phyloP scores from a whole-genome alignment of 495 filamentous ascomycete species.

The Recurvomyces mirabilis region DNA sequence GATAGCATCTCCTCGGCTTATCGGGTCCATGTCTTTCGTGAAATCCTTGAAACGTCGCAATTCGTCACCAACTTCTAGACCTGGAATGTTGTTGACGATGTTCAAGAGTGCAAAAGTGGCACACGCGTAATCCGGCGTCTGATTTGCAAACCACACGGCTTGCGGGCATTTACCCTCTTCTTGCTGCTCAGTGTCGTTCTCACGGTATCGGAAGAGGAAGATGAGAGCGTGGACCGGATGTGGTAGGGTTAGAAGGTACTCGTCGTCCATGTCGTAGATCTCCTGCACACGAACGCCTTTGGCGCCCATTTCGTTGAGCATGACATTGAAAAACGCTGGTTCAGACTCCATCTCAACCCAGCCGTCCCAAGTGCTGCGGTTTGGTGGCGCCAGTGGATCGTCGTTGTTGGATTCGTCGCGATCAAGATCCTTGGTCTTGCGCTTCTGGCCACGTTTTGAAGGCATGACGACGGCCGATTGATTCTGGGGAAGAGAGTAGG shows the following conservation, averaged over 20 bases:
- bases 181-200: conserved; percentile 42
- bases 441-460: conserved; percentile 12
- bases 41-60: conserved; percentile 60
- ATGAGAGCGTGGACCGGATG: conserved; percentile 39
- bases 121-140: conserved; percentile 73
- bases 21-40: conserved; percentile 54
- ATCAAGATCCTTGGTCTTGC: too few species aligned
- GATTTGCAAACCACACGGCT: conserved; percentile 88
- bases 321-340: conserved; percentile 74
- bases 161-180: conserved; percentile 43
- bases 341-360: conserved; percentile 90
- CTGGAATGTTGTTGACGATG: conserved; percentile 72
- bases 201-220: conserved; percentile 64
- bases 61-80: conserved; percentile 52
- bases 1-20: conserved; percentile 63
- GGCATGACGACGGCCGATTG: conserved; percentile 8
- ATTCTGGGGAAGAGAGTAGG: too few species aligned
- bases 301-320: conserved; percentile 68
- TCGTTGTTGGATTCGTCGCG: too few species aligned
- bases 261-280: conserved; percentile 61
- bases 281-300: conserved; percentile 65
- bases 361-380: conserved; percentile 46
- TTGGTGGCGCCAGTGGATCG: neutral
- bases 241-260: conserved; percentile 43
- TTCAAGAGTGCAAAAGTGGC: conserved; percentile 82